These are phyloP conservation scores for Zizania palustris DNA, from an alignment of 202 grass and related monocot species.

Conservation along the genomic window DNA sequence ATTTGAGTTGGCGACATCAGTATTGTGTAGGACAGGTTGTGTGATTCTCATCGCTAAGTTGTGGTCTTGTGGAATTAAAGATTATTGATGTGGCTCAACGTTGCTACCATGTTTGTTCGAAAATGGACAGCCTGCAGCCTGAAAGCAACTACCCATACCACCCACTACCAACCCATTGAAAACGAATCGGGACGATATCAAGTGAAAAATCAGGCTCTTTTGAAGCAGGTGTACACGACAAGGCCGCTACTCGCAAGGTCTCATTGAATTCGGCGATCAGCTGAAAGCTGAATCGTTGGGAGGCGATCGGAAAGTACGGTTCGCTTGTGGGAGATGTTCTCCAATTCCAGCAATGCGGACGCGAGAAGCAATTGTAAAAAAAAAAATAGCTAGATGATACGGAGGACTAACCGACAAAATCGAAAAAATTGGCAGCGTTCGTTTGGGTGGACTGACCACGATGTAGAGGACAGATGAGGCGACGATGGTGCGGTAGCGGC, in stretches of 20 bases:
- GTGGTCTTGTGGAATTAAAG: background rate
- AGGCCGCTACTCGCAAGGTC: no score
- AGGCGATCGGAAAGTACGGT: no score
- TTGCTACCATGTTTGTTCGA: background rate
- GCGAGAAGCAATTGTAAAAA: background rate
- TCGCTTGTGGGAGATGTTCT: no score
- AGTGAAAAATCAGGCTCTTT: no score
- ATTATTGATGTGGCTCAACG: background rate
- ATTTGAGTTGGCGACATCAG: no score
- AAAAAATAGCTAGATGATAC: no score
- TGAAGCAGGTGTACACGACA: no score
- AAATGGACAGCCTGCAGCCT: background rate
- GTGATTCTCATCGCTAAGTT: background rate
- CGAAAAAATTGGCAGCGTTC: background rate
- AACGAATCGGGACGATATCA: no score
- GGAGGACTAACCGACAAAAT: background rate
- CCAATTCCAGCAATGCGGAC: background rate
- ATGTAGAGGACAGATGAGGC: constrained; percentile 68
- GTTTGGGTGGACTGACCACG: constrained; percentile 33
- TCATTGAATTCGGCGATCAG: no score
- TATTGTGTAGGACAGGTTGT: background rate
- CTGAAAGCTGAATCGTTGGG: no score
- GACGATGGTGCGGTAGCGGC: constrained; percentile 74
- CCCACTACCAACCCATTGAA: no score
- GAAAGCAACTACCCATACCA: background rate